phyloP scores from a whole-genome alignment of 352 stramenopile genomes.

The Pythium coloratum region DNA sequence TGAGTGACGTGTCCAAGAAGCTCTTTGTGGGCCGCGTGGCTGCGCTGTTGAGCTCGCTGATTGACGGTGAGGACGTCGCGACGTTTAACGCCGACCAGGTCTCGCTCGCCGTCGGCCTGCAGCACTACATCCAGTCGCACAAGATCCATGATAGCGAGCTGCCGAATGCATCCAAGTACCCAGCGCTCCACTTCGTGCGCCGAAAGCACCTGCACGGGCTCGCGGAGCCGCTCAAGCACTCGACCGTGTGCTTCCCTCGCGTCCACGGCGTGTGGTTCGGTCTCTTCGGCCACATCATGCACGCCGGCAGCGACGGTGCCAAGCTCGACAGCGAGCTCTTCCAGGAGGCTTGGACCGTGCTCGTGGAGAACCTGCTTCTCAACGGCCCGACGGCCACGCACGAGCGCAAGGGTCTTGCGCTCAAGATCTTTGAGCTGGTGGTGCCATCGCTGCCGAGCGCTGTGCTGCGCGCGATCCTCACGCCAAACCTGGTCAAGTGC shows the following conservation, averaged over 20 bases:
- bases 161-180: conserved; percentile 36
- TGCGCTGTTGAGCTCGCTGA: conserved; percentile 29
- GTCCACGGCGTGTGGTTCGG: conserved; percentile 79
- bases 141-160: conserved; percentile 37
- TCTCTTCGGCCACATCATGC: conserved; percentile 75
- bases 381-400: conserved; percentile 50
- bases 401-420: conserved; percentile 70
- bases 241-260: conserved; percentile 70
- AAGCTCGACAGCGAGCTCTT: conserved; percentile 65
- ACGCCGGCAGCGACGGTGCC: conserved; percentile 35
- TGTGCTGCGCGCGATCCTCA: conserved; percentile 64
- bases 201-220: conserved; percentile 67
- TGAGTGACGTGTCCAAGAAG: conserved; percentile 47
- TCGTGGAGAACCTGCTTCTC: conserved; percentile 81
- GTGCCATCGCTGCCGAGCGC: conserved; percentile 47
- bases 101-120: conserved; percentile 66
- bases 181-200: conserved; percentile 43
- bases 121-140: conserved; percentile 60
- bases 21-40: conserved; percentile 54
- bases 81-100: conserved; percentile 80
- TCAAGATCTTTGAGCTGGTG: conserved; percentile 85
- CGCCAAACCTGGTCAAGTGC: conserved; percentile 77
- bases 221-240: conserved; percentile 62
- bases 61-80: conserved; percentile 35
- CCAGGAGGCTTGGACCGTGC: conserved; percentile 75